phyloP scores from a whole-genome alignment of 441 rosid species.

The Omphalea diandra region DNA sequence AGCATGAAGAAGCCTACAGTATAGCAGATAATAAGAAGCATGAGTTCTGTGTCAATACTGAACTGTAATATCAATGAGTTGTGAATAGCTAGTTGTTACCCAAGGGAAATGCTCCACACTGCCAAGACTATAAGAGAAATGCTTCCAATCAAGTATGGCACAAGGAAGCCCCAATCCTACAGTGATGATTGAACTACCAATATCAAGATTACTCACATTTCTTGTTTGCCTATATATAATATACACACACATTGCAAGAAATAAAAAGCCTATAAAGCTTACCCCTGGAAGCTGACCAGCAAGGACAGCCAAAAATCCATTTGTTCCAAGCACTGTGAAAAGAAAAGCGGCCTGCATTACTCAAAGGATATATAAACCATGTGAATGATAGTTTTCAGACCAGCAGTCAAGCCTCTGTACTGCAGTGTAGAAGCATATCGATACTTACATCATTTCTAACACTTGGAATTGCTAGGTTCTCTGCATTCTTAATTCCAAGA shows the following conservation, averaged over 20 bases:
- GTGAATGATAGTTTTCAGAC: constrained; percentile 14
- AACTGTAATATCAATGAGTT: neutral
- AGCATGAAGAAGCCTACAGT: constrained; percentile 80
- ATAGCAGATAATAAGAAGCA: constrained; percentile 1
- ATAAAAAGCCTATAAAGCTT: constrained; percentile 19
- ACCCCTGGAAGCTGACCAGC: constrained; percentile 97
- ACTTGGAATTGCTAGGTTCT: constrained; percentile 90
- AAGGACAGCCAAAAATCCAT: constrained; percentile 67
- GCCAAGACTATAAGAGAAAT: constrained; percentile 75
- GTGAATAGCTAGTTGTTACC: constrained; percentile 40
- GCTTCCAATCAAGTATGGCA: constrained; percentile 83
- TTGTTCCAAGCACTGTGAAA: constrained; percentile 81
- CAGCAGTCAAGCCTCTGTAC: neutral
- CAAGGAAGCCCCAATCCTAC: constrained; percentile 92
- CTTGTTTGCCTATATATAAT: neutral
- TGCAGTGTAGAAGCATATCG: neutral
- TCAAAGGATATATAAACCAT: constrained; percentile 37
- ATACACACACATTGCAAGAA: neutral
- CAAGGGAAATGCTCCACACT: constrained; percentile 75
- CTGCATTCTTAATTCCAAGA: constrained; percentile 83
- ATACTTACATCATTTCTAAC: constrained; percentile 85
- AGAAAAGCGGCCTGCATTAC: constrained; percentile 90
- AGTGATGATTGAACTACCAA: neutral
- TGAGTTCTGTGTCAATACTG: neutral
- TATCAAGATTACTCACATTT: neutral